A percentile compares a stretch with the other conserved stretches of the same genome.
phyloP scores from a whole-genome alignment of 1,139 yeast species.

The Geotrichum citri-aurantii region DNA sequence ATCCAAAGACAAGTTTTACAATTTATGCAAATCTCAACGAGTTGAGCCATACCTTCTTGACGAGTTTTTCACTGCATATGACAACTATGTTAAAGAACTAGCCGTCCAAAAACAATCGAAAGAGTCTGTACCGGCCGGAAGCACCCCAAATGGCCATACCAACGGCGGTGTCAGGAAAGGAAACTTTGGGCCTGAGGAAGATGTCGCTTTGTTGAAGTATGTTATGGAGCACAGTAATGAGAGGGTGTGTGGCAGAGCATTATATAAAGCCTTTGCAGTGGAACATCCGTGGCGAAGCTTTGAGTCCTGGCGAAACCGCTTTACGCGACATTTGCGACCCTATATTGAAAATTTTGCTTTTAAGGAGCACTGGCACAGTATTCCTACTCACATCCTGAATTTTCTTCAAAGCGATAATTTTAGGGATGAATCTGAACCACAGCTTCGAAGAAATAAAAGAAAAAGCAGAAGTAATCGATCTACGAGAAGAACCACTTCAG shows the following conservation, averaged over 20 bases:
- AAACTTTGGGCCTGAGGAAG: constrained; percentile 9
- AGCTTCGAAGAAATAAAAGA: background rate
- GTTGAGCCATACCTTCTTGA: constrained; percentile 5
- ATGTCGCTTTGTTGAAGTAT: constrained; percentile 1
- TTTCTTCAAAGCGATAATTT: background rate
- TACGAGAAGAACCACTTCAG: background rate
- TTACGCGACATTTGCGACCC: constrained; percentile 2
- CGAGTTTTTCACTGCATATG: constrained; percentile 7
- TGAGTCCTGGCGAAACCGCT: constrained; percentile 12
- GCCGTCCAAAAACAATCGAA: background rate
- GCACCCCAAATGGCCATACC: background rate
- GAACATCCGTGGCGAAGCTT: constrained; percentile 4
- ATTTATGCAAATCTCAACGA: background rate
- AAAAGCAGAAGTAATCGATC: background rate
- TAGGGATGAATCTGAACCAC: background rate
- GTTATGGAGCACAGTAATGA: background rate
- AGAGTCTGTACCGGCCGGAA: background rate
- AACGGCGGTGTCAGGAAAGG: constrained; percentile 2
- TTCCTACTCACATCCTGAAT: constrained; percentile 3
- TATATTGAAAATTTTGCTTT: constrained; percentile 2
- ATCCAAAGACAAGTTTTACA: background rate
- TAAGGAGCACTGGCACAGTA: background rate
- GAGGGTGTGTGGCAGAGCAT: constrained; percentile 4
- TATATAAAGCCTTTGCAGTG: constrained; percentile 4
- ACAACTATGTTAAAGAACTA: background rate